Percentiles rank a stretch among this genome's conserved stretches.
phyloP scores from a whole-genome alignment of 2,329 filamentous ascomycete species.

The Neospermospora avenae region DNA sequence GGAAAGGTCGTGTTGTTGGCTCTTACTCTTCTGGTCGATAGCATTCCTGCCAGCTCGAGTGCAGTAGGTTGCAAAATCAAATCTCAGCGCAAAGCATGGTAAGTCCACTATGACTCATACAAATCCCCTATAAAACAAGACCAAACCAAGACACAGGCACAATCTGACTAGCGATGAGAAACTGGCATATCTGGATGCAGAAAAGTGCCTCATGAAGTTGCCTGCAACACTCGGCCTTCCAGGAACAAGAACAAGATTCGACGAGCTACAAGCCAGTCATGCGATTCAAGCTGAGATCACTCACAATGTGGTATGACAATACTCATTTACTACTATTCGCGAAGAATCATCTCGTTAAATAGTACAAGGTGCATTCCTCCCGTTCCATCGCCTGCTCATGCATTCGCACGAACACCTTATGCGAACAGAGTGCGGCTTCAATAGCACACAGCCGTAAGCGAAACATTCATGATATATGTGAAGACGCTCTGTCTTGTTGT shows the following conservation, averaged over 20 bases:
- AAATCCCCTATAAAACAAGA: too few relatives aligned
- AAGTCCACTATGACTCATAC: too few relatives aligned
- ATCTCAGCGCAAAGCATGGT: too few relatives aligned
- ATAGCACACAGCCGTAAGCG: conserved; percentile 11
- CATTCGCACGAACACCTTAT: conserved; percentile 38
- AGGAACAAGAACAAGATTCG: conserved; percentile 35
- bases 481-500: too few relatives aligned
- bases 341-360: neutral
- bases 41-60: too few relatives aligned
- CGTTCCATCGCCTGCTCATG: conserved; percentile 41
- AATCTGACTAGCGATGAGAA: too few relatives aligned
- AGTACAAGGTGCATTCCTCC: neutral
- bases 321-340: conserved; percentile 27
- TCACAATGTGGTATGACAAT: conserved; percentile 12
- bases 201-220: conserved; percentile 16
- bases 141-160: too few relatives aligned
- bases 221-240: conserved; percentile 2
- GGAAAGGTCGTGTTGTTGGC: too few relatives aligned
- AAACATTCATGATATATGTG: too few relatives aligned
- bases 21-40: too few relatives aligned
- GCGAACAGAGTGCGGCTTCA: conserved; percentile 39
- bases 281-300: conserved; percentile 32
- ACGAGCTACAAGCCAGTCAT: conserved; percentile 39
- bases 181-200: too few relatives aligned
- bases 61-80: too few relatives aligned